Conservation (phyloP, 2,329 filamentous ascomycete genomes). For the Daldinia sp. region DNA sequence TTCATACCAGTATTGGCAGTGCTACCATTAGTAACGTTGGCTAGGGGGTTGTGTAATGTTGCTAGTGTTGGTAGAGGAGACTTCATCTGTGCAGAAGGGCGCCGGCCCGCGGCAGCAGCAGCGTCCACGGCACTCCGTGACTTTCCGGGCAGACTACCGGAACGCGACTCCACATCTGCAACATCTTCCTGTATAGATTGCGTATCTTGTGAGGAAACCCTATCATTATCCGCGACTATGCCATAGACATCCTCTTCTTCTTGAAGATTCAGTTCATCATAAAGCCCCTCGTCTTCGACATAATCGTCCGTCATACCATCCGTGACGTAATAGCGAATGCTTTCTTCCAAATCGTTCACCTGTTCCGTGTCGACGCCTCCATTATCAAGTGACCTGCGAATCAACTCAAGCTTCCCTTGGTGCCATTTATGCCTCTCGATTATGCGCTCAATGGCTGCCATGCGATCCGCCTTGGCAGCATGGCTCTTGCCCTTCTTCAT, state of each 20-base stretch:
- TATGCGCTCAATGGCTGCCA: constrained; percentile 82
- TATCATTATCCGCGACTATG: constrained; percentile 81
- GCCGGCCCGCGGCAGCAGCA: constrained; percentile 63
- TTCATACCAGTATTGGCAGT: constrained; percentile 76
- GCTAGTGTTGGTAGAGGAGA: constrained; percentile 93
- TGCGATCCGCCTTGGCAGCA: constrained; percentile 80
- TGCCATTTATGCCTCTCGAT: constrained; percentile 98
- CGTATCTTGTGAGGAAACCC: constrained; percentile 92
- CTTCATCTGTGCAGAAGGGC: constrained; percentile 90
- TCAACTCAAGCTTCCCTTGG: constrained; percentile 87
- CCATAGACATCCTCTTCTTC: constrained; percentile 92
- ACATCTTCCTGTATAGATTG: constrained; percentile 90
- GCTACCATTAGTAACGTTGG: constrained; percentile 66
- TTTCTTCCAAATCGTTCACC: constrained; percentile 88
- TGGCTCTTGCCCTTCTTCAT: constrained; percentile 97
- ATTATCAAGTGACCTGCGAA: constrained; percentile 90
- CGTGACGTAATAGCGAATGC: constrained; percentile 93
- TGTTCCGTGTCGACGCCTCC: constrained; percentile 87
- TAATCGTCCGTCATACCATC: constrained; percentile 90
- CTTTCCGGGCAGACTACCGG: constrained; percentile 55
- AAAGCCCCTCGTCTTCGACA: constrained; percentile 92
- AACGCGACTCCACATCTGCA: constrained; percentile 64
- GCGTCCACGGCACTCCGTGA: constrained; percentile 68
- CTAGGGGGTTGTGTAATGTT: constrained; percentile 80
- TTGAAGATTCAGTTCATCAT: constrained; percentile 91